phyloP scores from a whole-genome alignment of 768 basidiomycete species.

The Auriscalpium vulgare region DNA sequence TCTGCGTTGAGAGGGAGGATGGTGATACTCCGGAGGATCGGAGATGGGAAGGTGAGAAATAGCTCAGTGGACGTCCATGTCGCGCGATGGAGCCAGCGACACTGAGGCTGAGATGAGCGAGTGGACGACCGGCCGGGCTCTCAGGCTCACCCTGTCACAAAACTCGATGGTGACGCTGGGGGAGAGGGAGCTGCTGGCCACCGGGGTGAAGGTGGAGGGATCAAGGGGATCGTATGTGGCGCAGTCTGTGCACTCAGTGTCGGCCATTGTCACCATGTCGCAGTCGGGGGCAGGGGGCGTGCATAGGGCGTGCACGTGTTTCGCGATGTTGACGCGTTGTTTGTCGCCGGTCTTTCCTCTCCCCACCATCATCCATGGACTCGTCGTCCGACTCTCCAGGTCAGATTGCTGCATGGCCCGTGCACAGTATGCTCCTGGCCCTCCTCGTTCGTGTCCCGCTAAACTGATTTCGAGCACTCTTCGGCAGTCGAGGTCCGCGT shows the following conservation, averaged over 20 bases:
- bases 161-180: constrained; percentile 83
- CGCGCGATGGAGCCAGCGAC: constrained; percentile 78
- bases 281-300: constrained; percentile 26
- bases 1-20: constrained; percentile 69
- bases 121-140: background rate
- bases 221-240: constrained; percentile 26
- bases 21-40: constrained; percentile 55
- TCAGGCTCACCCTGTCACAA: constrained; percentile 71
- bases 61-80: constrained; percentile 93
- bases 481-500: constrained; percentile 77
- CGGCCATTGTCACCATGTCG: background rate
- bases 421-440: constrained; percentile 43
- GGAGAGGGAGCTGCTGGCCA: constrained; percentile 23
- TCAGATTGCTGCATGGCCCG: constrained; percentile 41
- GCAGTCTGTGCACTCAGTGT: too few species aligned
- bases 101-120: background rate
- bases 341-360: constrained; percentile 19
- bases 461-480: background rate
- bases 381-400: constrained; percentile 8
- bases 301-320: constrained; percentile 5
- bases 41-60: constrained; percentile 84
- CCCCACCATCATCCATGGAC: constrained; percentile 8
- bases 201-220: constrained; percentile 48
- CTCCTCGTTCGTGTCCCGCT: too few species aligned
- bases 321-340: constrained; percentile 42